Base-by-base conservation (phyloP, 805 yeast genomes). In the Brettanomyces anomalus region DNA sequence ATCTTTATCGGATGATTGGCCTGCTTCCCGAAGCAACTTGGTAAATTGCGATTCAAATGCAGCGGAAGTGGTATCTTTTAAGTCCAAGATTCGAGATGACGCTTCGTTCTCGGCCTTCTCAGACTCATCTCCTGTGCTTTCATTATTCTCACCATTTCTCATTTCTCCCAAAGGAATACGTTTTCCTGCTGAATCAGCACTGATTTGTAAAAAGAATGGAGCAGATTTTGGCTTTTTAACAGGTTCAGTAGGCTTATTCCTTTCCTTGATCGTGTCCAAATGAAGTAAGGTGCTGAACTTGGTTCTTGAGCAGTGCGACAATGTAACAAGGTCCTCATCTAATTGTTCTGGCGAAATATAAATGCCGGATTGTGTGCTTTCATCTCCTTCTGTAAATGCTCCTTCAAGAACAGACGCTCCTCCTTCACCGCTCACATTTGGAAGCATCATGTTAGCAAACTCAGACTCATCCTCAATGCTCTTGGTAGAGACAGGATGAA, bases 221-320 rank as follows among this genome's bases (percentile, higher is more conserved):
- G 85, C 77, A 47, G 78, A 73, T 50, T 83, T 84, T 2, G 96
- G 86, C 50, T 80, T 85, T 67, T 85, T 85, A 30, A 93, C 85
- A 1, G 90, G 83, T 58, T 87, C 96, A 41, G 69, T 79, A 18
- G 98, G 97, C 62, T 86, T 90, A 58, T 87, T 88, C 55, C 98
- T 76, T 58, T 74, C 76, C 55, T 79, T 86, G 52, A 93, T 90
- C 5, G 79, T 74, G 53, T 93, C 97, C 50, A 93, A 64, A 58
- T 93, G 81, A 37, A 85, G 60, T 36, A 93, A 65, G 2, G 95
- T 87, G 48, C 74, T 77, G 69, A 85, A 81, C 57, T 86, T 88
- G 45, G 72, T 73, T 53, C 90, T 75, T 20, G 97, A 86, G 5
- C 83, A 82, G 28, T 77, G 51, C 1, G 95, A 81, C 38, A 93